phyloP scores from a whole-genome alignment of 2,329 filamentous ascomycete genomes.

The Neonectria magnoliae region DNA sequence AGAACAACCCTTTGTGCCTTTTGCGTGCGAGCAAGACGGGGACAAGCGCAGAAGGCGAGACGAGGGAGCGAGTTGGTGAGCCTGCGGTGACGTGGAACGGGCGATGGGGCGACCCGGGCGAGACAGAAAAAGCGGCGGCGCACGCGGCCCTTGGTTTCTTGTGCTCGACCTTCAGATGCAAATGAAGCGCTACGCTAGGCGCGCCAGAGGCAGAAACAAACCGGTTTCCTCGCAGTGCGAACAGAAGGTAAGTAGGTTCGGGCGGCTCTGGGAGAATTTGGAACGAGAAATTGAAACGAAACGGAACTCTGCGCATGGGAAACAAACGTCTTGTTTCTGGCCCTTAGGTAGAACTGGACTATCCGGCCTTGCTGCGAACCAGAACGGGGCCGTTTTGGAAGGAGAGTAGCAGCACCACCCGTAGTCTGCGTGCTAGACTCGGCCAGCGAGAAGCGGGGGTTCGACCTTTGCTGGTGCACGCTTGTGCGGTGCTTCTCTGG shows the following conservation, averaged over 20 bases:
- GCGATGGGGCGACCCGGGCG: conserved; percentile 3
- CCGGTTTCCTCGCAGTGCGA: background rate
- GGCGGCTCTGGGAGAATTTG: background rate
- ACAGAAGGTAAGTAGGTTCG: background rate
- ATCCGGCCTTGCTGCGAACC: background rate
- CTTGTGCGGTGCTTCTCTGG: background rate
- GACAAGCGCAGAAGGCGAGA: conserved; percentile 15
- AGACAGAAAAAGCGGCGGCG: conserved; percentile 18
- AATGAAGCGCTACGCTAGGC: conserved; percentile 17
- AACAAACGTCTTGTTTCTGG: conserved; percentile 1
- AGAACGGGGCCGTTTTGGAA: too few relatives aligned
- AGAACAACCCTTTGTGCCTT: background rate
- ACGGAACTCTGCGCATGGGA: background rate
- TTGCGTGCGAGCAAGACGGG: conserved; percentile 4
- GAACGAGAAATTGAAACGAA: background rate
- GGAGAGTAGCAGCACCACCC: too few relatives aligned
- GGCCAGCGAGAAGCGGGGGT: background rate
- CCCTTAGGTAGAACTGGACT: background rate
- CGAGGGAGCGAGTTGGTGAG: conserved; percentile 14
- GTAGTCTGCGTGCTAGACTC: background rate
- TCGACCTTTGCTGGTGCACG: background rate
- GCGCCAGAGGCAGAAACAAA: background rate
- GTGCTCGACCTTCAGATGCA: background rate
- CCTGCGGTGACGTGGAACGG: conserved; percentile 23
- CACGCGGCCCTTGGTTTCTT: conserved; percentile 6